Base-by-base conservation (phyloP, 441 rosid species). In the Manihot esculenta region DNA sequence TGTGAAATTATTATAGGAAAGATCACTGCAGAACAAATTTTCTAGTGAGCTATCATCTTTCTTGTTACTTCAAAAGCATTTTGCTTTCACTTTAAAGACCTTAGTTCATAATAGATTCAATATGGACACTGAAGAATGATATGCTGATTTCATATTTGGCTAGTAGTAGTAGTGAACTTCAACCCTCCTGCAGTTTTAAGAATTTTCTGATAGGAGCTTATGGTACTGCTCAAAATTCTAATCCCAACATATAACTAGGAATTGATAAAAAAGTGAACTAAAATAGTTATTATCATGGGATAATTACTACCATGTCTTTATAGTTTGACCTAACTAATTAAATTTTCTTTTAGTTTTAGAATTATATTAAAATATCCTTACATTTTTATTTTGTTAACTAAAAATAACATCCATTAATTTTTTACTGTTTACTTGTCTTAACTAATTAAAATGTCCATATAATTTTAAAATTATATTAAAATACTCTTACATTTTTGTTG, bases 1-100 rank as follows among this genome's bases (percentile, higher is more conserved):
- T 7, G 77, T 64, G 55, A 89, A 86, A 70, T 74, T 79, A 80
- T 88, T 89, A 73, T 84, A 89, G 23, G 89, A 71, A 44, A 89
- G 76, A 76, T 89, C 92, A 70, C 92, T 89, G 83, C 77, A 69
- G 4, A 18, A 55, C 38, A 56, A n/a, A 51, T 20, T 51, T 62
- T 9, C 10, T 21, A 56, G 7, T 38, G 55, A 35, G 68, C 24
- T 8, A 64, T 11, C 13, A 15, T 44, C 30, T 64, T 17, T 30
- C 26, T 12, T 5, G 23, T 27, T 64, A 26, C 21, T 26, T 13
- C 2, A 24, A 21, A 44, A 47, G 33, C 17, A 26, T 14, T 45
- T 14, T 9, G n/a, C n/a, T 47, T 21, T 6, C 23, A 14, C 3
- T 11, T 59, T 14, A 14, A 3, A 21, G 7, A 21, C 12, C 21